Evolutionary conservation across 306 rosid genomes (phyloP).

Genomic region (Begonia peltatifolia): DNA sequence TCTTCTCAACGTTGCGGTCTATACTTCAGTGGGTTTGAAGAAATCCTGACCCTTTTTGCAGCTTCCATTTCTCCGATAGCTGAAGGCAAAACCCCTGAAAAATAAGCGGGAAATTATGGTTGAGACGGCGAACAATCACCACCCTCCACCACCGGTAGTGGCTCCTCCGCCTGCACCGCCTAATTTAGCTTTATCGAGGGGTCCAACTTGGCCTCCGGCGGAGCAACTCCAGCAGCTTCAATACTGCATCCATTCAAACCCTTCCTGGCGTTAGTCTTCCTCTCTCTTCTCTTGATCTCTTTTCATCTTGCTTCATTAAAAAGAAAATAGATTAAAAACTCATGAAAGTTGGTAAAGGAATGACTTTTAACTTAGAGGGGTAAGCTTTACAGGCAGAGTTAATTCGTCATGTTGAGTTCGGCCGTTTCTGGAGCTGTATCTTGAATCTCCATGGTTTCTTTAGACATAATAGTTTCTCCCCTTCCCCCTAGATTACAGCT

Average conservation of each 20-base stretch:
- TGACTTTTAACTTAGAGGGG: background rate
- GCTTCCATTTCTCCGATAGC: background rate
- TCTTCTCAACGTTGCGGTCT: background rate
- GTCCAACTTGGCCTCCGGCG: slow-evolving; percentile 66
- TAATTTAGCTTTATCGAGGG: slow-evolving; percentile 30
- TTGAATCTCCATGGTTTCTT: too few species aligned
- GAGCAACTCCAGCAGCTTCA: slow-evolving; percentile 76
- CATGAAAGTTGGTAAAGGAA: background rate
- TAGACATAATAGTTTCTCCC: too few species aligned
- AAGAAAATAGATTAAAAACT: background rate
- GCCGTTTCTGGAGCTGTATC: too few species aligned
- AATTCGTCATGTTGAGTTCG: too few species aligned
- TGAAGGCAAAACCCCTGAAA: background rate
- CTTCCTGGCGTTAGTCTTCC: slow-evolving; percentile 85
- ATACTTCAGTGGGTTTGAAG: background rate
- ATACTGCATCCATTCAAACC: slow-evolving; percentile 94
- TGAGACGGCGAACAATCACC: slow-evolving; percentile 40
- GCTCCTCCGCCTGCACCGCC: slow-evolving; percentile 22
- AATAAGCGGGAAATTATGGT: slow-evolving; percentile 31
- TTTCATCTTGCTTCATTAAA: background rate
- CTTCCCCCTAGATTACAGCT: too few species aligned
- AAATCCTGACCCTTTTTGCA: background rate
- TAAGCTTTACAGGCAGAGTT: too few species aligned
- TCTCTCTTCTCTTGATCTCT: slow-evolving; percentile 2
- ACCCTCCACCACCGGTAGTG: slow-evolving; percentile 26